Base-by-base conservation (phyloP, 805 yeast species). In the Saturnispora sekii region DNA sequence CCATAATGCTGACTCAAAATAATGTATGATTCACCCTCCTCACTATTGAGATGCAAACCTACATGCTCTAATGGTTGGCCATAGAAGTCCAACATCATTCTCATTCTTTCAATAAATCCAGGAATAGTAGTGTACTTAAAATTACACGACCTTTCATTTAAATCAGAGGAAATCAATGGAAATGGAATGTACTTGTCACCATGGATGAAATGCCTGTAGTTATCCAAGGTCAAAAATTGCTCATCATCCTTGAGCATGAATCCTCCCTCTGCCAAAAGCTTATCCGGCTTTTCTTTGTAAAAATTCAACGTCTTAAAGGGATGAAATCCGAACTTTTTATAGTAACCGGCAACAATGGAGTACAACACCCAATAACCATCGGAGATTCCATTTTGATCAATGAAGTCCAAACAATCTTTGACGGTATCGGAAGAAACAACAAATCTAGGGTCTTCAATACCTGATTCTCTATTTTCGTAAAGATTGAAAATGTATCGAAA, bases 151-250 rank as follows among this genome's bases (percentile, higher is more conserved):
- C 46, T 17, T 18, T 33, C 29, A 16, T 12, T 11, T 4, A 11
- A 17, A 12, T 38, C 29, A 10, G 17, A 12, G 12, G 31, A 17
- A 5, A 8, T 18, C 16, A 16, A n/a, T 14, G 12, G 15, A 26
- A 18, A 14, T n/a, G 42, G 42, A 29, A 43, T 43, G 31, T 32
- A 43, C 30, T 32, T 17, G 7, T 43, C 38, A 38, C 18, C 21
- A 16, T 21, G 16, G 17, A 43, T 21, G 18, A 32, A 38, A 18
- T 26, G 16, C 10, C 14, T n/a, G 7, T 18, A 12, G 17, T 32
- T 38, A 7, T 32, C 38, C 10, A 38, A 2, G 9, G 15, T 38
- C 9, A 43, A 15, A 38, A 33, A 43, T 15, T 35, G 14, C 18
- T 28, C 31, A 4, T 32, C 10, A 21, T 29, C 35, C 4, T 30